A percentile compares a stretch with the other conserved stretches of the same genome.
phyloP scores from a whole-genome alignment of 352 stramenopile genomes.

The Phytophthora idaei region DNA sequence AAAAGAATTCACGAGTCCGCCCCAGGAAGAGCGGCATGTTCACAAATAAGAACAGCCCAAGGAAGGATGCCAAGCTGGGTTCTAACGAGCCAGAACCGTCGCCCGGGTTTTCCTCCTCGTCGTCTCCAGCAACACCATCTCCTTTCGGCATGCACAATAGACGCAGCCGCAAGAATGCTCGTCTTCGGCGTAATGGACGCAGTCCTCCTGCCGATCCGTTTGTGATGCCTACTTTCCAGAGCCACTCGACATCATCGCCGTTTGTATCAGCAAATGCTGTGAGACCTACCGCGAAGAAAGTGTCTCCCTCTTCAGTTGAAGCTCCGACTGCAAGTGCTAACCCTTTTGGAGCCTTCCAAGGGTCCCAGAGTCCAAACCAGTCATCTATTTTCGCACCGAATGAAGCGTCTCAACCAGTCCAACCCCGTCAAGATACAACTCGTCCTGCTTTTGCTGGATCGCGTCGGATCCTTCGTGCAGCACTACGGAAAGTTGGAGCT shows the following conservation, averaged over 20 bases:
- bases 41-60: constrained; percentile 34
- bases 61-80: constrained; percentile 18
- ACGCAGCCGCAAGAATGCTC: constrained; percentile 38
- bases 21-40: constrained; percentile 41
- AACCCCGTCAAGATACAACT: constrained; percentile 2
- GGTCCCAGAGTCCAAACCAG: not conserved
- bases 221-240: constrained; percentile 47
- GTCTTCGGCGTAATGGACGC: constrained; percentile 28
- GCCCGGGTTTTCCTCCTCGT: constrained; percentile 3
- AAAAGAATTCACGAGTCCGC: constrained; percentile 27
- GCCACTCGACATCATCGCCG: not conserved
- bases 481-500: constrained; percentile 28
- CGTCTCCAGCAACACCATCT: constrained; percentile 25
- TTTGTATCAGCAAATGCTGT: constrained; percentile 17
- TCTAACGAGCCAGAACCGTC: constrained; percentile 28
- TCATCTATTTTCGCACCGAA: not conserved
- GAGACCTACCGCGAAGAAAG: constrained; percentile 19
- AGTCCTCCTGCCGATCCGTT: constrained; percentile 53
- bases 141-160: constrained; percentile 37
- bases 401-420: constrained; percentile 6
- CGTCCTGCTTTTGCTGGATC: constrained; percentile 30
- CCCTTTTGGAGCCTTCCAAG: not conserved
- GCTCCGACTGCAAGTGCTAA: not conserved
- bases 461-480: constrained; percentile 41
- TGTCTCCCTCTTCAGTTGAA: not conserved